Evolutionary conservation across 2,329 filamentous ascomycete genomes (phyloP).

Genomic region (Fusarium sp.): DNA sequence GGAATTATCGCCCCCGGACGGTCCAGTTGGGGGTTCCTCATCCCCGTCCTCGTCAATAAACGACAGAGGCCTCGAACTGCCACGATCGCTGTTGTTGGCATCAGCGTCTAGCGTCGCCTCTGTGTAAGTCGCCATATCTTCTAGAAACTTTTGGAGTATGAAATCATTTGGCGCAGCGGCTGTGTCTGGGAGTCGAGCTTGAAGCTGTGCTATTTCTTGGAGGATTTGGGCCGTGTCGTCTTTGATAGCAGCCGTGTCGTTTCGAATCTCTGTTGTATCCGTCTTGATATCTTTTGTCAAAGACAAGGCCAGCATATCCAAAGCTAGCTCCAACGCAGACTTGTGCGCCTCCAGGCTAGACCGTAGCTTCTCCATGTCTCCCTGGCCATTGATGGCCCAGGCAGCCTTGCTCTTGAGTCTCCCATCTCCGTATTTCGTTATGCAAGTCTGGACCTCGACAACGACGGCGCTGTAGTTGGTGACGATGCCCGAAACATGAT

Average conservation of each 20-base stretch:
- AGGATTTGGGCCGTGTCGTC: conserved; percentile 18
- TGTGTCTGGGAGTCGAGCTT: background rate
- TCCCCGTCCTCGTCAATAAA: background rate
- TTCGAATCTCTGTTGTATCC: background rate
- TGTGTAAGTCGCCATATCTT: conserved; percentile 24
- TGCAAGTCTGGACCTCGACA: conserved; percentile 3
- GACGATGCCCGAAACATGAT: conserved; percentile 6
- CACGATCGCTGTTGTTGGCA: background rate
- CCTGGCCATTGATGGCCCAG: conserved; percentile 13
- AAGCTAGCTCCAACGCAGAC: conserved; percentile 10
- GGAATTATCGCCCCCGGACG: too few species aligned
- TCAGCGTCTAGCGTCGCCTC: background rate
- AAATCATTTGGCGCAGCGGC: background rate
- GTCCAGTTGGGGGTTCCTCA: background rate
- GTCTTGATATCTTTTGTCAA: conserved; percentile 5
- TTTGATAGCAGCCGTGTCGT: conserved; percentile 18
- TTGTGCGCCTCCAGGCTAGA: conserved; percentile 28
- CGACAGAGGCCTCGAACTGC: background rate
- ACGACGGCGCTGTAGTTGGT: conserved; percentile 15
- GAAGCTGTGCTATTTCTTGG: conserved; percentile 8
- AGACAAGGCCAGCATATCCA: conserved; percentile 12
- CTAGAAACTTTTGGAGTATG: conserved; percentile 13
- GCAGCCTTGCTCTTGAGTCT: conserved; percentile 1
- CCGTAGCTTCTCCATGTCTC: conserved; percentile 19
- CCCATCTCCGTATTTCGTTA: conserved; percentile 8